Evolutionary conservation across 2,329 filamentous ascomycete species (phyloP), one percentile per base, ranked within the genome.

Genomic region (Pyricularia pennisetigena): DNA sequence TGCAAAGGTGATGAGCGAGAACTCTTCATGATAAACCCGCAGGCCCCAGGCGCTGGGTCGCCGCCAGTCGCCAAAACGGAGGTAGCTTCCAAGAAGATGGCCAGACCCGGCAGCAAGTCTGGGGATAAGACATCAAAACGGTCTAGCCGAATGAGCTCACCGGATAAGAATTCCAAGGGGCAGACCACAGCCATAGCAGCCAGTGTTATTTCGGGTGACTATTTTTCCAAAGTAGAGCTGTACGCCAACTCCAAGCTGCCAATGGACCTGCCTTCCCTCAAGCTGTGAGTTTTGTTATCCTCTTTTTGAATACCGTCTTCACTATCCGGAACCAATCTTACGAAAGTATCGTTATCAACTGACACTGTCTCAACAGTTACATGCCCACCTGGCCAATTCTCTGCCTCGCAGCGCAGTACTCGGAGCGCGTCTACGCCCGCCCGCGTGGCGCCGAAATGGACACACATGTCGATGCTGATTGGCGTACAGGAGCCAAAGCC

Each of bases 181-280:
- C 77, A 80, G 67, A 76, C 77, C 20, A 74, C 74, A 14, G 75
- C 76, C 2, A 70, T 74, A 20, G 74, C 77, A 5, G 73, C 77
- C 0, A 75, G 76, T 4, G 71, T 80, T 2, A 76, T 80, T 2
- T 81, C 82, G 12, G 82, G 82, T 9, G 86, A 84, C 70, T 88
- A 89, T 74, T 92, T 93, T 72, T 84, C 88, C 16, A 96, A 95
- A 76, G 90, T 92, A 16, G 89, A 93, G 73, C 79, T 88, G 1
- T 96, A 96, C 75, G 83, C 86, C 64, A 97, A 97, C 75, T 91
- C 92, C 2, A 87, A 85, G 68, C 80, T 96, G 5, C 90, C 92
- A 0, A 80, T 83, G 49, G 81, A 90, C 70, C 80, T 96, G 1
- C 86, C 88, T 0, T 85, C 87, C 0, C 82, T 95, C 65, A 87